Evolutionary conservation across 2,329 filamentous ascomycete genomes (phyloP), one percentile per base, ranked within the genome.

Genomic region (Cladosporium austrohemisphaericum): DNA sequence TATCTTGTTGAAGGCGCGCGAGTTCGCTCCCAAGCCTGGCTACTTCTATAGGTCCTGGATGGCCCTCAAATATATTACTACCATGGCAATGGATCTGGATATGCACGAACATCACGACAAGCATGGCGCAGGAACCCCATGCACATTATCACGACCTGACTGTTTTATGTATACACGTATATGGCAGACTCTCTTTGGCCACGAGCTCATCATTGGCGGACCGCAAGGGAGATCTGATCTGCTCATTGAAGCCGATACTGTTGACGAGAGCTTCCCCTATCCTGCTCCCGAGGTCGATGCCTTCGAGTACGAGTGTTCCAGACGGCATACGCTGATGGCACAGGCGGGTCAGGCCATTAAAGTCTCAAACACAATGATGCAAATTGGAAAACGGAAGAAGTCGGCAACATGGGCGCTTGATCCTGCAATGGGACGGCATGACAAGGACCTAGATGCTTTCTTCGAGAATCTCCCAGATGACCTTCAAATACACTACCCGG

Each of bases 31-130:
- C 0, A 95, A 95, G 64, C 83, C 88, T 52, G 93, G 93, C 1
- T 97, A 97, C 65, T 97, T 93, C 68, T 97, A 93, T 69, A 84
- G 92, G 29, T 97, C 93, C 0, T 97, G 93, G 92, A 95, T 96
- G 82, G 88, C 87, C 4, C 83, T 95, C 16, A 92, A 95, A 46
- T 88, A 91, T 53, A 89, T 92, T 55, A 85, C 95, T 6, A 85
- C 90, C 38, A 95, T 97, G 88, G 89, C 83, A 20, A 93, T 94
- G 62, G 92, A 96, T 64, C 75, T 97, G 25, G 88, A 90, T 16
- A 74, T 97, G 5, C 84, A 96, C 63, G 89, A 95, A 56, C 92
- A 97, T 69, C 83, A 83, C 54, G 83, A 86, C 51, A 81, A 84
- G 36, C 93, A 97, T 65, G 79, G 81, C 45, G 87, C 85, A 18